A percentile compares a stretch with the other conserved stretches of the same genome.
phyloP scores from a whole-genome alignment of 2,329 filamentous ascomycete species.

The Ceratocystis colombiana region DNA sequence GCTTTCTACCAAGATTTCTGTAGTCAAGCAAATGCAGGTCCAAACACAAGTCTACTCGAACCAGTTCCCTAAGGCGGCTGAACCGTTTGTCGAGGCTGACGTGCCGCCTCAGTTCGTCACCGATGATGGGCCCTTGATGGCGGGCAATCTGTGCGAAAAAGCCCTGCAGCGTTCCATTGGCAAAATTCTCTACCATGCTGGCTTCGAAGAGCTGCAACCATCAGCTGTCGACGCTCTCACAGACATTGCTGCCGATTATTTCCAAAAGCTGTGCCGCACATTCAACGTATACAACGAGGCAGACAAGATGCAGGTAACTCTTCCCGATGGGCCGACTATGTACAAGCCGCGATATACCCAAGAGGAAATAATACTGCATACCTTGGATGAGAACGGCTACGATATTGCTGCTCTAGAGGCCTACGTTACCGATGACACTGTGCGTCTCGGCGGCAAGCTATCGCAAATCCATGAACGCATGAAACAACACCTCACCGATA shows the following conservation, averaged over 20 bases:
- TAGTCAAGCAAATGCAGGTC: constrained; percentile 99
- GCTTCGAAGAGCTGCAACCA: constrained; percentile 94
- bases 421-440: constrained; percentile 90
- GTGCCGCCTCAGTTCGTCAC: constrained; percentile 81
- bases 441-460: constrained; percentile 70
- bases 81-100: constrained; percentile 79
- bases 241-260: constrained; percentile 81
- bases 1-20: constrained; percentile 87
- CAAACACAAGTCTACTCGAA: constrained; percentile 96
- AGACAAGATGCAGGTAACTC: constrained; percentile 47
- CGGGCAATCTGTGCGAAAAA: constrained; percentile 67
- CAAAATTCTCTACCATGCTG: constrained; percentile 90
- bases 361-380: constrained; percentile 81
- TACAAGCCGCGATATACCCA: constrained; percentile 60
- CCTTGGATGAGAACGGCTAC: constrained; percentile 71
- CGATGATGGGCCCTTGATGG: constrained; percentile 80
- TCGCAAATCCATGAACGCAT: constrained; percentile 84
- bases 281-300: constrained; percentile 75
- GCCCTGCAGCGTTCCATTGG: constrained; percentile 83
- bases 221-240: constrained; percentile 85
- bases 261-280: constrained; percentile 69
- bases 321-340: constrained; percentile 35
- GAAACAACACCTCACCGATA: constrained; percentile 83
- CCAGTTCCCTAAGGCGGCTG: constrained; percentile 93
- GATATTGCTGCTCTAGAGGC: constrained; percentile 71